Conservation (phyloP, 225 moss, liverwort and hornwort species). For the Polytrichum formosum region DNA sequence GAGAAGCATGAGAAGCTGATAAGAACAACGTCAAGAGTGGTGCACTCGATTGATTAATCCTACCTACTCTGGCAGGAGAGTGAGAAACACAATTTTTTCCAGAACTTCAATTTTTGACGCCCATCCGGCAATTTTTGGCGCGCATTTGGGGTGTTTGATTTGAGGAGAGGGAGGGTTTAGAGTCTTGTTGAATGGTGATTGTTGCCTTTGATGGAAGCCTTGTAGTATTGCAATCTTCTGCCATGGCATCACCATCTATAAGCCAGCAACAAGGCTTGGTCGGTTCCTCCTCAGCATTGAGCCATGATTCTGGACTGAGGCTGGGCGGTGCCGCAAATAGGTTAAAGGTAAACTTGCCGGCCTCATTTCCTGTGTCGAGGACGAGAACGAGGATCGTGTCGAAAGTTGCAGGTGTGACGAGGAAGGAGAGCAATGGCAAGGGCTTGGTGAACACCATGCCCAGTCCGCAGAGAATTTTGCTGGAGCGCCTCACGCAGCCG, state of each 20-base stretch:
- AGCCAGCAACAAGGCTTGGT: not conserved
- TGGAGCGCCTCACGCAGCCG: constrained; percentile 28
- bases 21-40: too few relatives aligned
- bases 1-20: too few relatives aligned
- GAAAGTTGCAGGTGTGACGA: constrained; percentile 40
- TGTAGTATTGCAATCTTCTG: constrained; percentile 18
- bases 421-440: constrained; percentile 8
- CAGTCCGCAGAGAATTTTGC: constrained; percentile 23
- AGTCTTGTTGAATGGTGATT: constrained; percentile 1
- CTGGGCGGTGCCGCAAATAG: constrained; percentile 4
- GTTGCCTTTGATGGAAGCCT: constrained; percentile 26
- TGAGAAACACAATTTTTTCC: too few relatives aligned
- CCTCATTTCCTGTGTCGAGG: constrained; percentile 4
- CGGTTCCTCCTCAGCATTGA: constrained; percentile 1
- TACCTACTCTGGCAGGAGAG: too few relatives aligned
- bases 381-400: constrained; percentile 20
- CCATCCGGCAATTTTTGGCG: too few relatives aligned
- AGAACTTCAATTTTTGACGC: too few relatives aligned
- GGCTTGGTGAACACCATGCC: constrained; percentile 12
- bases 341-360: constrained; percentile 3
- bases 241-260: constrained; percentile 8
- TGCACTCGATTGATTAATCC: constrained; percentile 14
- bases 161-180: too few relatives aligned
- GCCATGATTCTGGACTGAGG: constrained; percentile 16
- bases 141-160: too few relatives aligned